Conservation (phyloP, 371 early-diverging fungal genomes). For the Dipsacomyces acuminosporus region DNA sequence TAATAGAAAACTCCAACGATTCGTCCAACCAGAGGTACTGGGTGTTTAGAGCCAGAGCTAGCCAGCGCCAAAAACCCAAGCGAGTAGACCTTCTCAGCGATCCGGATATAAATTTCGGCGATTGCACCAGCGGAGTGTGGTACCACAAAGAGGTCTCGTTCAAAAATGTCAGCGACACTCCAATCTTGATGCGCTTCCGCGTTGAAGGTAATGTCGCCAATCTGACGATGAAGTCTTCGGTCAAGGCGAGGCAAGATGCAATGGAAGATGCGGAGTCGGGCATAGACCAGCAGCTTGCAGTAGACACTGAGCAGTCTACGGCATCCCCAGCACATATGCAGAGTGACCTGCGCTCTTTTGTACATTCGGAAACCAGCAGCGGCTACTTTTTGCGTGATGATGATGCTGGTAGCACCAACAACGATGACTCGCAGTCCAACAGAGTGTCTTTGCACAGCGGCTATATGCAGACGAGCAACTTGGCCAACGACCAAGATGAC, state of each 20-base stretch:
- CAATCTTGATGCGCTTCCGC: conserved; percentile 73
- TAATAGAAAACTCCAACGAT: conserved; percentile 89
- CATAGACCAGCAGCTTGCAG: too few species aligned
- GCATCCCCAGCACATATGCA: too few species aligned
- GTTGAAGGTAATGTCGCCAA: conserved; percentile 77
- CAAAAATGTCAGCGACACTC: conserved; percentile 74
- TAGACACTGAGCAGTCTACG: too few species aligned
- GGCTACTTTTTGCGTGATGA: conserved; percentile 6
- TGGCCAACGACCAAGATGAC: conserved; percentile 1
- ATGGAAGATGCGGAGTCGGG: too few species aligned
- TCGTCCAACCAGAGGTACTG: conserved; percentile 73
- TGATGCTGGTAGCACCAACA: too few species aligned
- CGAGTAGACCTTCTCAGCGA: conserved; percentile 66
- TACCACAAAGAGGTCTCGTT: conserved; percentile 71
- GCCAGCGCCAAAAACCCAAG: conserved; percentile 69
- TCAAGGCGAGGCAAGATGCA: conserved; percentile 47
- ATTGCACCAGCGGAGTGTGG: conserved; percentile 84
- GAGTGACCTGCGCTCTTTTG: conserved; percentile 6
- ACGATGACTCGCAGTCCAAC: too few species aligned
- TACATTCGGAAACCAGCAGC: conserved; percentile 4
- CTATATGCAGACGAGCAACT: too few species aligned
- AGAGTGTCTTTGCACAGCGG: too few species aligned
- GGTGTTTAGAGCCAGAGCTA: conserved; percentile 77
- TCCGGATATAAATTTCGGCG: conserved; percentile 86
- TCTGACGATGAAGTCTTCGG: conserved; percentile 53